Evolutionary conservation across 2,329 filamentous ascomycete genomes (phyloP), one percentile per base, ranked within the genome.

Genomic region (Colletotrichum sp.): DNA sequence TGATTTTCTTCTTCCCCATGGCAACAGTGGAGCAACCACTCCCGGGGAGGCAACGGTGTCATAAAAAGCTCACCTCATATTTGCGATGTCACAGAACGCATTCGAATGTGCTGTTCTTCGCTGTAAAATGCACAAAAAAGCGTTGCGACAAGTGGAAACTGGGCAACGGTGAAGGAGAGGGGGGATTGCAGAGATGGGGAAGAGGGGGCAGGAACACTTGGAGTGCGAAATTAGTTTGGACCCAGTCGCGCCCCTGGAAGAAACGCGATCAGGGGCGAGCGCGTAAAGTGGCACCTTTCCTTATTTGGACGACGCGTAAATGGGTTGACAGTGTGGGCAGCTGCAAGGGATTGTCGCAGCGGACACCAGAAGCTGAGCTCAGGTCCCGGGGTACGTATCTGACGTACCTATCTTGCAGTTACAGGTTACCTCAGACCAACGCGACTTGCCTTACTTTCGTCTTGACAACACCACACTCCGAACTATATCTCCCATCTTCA

Each of bases 241-340:
- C 65, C 72, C 62, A 68, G 57, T 77, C 74, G 70, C 75, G 63
- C 78, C 62, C 52, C 44, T 52, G 44, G 67, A 65, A 69, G 59
- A 62, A 71, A 55, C 77, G 72, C 77, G 74, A 49, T 32, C 62
- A 72, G 73, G 70, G 65, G 71, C 28, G 9, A 71, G 75, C 88
- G 87, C 87, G 87, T 89, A 84, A 87, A 89, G 85, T 87, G 84
- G 80, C 79, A 78, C 84, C 85, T 84, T 75, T n/a, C 83, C 80
- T 10, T 1, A 75, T 81, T 76, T n/a, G 75, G 80, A 13, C 2
- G 6, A 69, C 82, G 80, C 78, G 81, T 82, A 74, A 77, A 79
- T 78, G 78, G 78, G 75, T 26, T 16, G 44, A n/a, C 60, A 69
- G n/a, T 71, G 69, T 60, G 66, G 49, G 63, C 52, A 68, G 63